Base-by-base conservation (phyloP, 2,329 filamentous ascomycete species). In the Huntiella savannae region DNA sequence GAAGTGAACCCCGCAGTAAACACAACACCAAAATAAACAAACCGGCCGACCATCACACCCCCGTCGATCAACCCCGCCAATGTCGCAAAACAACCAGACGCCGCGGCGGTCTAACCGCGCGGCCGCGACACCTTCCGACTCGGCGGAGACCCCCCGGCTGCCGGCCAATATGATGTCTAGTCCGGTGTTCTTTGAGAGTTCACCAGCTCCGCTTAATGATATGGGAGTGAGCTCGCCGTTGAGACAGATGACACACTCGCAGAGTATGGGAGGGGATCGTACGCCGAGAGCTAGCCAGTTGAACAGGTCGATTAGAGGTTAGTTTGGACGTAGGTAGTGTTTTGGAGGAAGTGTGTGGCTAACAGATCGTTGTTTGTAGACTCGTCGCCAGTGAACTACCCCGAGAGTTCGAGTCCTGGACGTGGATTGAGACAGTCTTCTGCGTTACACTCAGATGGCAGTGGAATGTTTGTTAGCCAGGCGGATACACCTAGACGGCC, bases 371-470 rank as follows among this genome's bases (percentile, higher is more conserved):
- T 37, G 15, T 19, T 19, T 41, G 19, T 54, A 94, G 88, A 87
- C 57, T 96, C 88, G 0, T 96, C 88, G 1, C 88, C 88, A 1
- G 84, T 96, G 54, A 77, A 79, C 59, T 96, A 95, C 59, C 83
- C 84, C 48, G 77, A 85, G 33, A 94, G 85, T 61, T 94, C 88
- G 34, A 93, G 83, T 57, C 84, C 85, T 19, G 77, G 75, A n/a
- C 75, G 75, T 57, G 68, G 66, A 52, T 62, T 70, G 48, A 64
- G 72, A 52, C 68, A 72, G 44, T 76, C 79, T 53, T 79, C 82
- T 45, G 78, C 88, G 58, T 68, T 84, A 51, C 75, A 75, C 54
- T 92, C 82, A 60, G 84, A 85, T 57, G 85, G 79, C 64, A 94
- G 86, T 57, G 82, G 78, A 4, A 70, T 96, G 28, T 96, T 96